Conservation (phyloP, 2,329 filamentous ascomycete species). For the Aspergillus phoenicis region DNA sequence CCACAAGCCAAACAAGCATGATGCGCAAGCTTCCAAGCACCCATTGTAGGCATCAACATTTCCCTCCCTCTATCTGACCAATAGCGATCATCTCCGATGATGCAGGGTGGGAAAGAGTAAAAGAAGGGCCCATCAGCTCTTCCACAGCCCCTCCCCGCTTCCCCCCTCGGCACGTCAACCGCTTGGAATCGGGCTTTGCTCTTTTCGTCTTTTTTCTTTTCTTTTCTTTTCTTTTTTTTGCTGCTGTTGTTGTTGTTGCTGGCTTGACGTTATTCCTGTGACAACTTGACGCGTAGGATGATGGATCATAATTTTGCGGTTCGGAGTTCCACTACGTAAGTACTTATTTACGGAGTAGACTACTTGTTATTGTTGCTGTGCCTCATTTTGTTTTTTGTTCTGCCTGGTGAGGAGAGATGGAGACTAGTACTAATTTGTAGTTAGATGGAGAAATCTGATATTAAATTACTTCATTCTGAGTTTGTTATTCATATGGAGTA, state of each 20-base stretch:
- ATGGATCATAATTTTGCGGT: background rate
- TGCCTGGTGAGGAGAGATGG: too few relatives aligned
- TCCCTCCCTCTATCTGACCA: background rate
- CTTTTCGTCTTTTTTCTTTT: too few relatives aligned
- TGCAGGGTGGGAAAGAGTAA: background rate
- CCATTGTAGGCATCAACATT: slow-evolving; percentile 10
- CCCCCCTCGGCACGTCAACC: background rate
- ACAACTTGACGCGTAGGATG: slow-evolving; percentile 1
- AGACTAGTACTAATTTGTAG: too few relatives aligned
- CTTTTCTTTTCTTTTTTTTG: too few relatives aligned
- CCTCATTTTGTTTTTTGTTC: too few relatives aligned
- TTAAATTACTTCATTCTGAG: too few relatives aligned
- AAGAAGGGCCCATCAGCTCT: too few relatives aligned
- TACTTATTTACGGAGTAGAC: background rate
- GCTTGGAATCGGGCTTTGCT: slow-evolving; percentile 1
- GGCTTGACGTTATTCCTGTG: slow-evolving; percentile 2
- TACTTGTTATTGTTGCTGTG: too few relatives aligned
- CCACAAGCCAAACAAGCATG: background rate
- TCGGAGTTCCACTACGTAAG: background rate
- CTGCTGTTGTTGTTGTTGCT: too few relatives aligned
- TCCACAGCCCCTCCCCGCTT: background rate
- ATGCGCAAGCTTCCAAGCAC: background rate
- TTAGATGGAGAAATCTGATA: too few relatives aligned
- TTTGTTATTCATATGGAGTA: too few relatives aligned
- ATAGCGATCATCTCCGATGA: background rate